Base-by-base conservation (phyloP, 208 protist species). In the Jaenimonas drosophilae region DNA sequence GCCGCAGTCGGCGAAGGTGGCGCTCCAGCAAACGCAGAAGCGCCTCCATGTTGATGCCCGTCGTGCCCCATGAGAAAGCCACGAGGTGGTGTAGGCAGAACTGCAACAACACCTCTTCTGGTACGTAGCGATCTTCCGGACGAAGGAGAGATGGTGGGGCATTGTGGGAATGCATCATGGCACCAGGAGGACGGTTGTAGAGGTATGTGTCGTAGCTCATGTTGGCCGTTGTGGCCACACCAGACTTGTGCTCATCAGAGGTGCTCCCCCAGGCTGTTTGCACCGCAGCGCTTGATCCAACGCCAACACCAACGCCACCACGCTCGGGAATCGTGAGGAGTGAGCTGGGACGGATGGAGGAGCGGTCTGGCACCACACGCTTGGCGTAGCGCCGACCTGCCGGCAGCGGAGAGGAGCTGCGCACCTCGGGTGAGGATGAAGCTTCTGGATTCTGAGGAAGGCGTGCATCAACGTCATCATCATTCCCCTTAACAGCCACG, bases 71-170 rank as follows among this genome's bases (percentile, higher is more conserved):
- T 27, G 66, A 69, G 34, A 86, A 45, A 6, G 59, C 74, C 27
- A 91, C 61, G 5, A 77, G 24, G 51, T 84, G 76, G 48, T 91
- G 81, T 36, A 86, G 49, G 1, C 76, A 63, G 54, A 87, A 70
- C 53, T 85, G 76, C 45, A 91, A 64, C 16, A 91, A 58, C 19
- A 71, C 70, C 39, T 78, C 64, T 23, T 75, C 52, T 6, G 81
- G 76, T 19, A 89, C 59, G 20, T 44, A 32, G 21, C 65, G 64
- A 19, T 68, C 66, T 4, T 60, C 26, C 0, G 36, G 27, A 23
- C 40, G 45, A 0, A 64, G 44, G 16, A 63, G 29, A 1, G 39
- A 21, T 1, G n/a, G 16, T 27, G 56, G 11, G 31, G 11, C 31
- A 34, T 34, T 16, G 46, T 46, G 23, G 12, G 29, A 46, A 26